These are phyloP conservation scores for Monosporozyma unispora DNA, from an alignment of 805 yeast genomes.

Conservation along the genomic window DNA sequence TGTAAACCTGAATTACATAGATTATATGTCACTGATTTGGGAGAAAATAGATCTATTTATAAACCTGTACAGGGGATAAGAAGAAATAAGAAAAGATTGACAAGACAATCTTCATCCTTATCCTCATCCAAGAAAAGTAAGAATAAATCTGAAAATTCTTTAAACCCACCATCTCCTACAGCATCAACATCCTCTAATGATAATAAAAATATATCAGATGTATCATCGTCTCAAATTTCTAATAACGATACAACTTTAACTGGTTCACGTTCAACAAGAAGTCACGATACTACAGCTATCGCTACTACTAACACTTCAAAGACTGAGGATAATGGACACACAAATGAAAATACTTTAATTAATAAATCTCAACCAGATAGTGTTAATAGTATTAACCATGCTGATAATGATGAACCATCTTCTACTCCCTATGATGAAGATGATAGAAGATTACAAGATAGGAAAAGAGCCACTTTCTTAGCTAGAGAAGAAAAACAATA, in stretches of 20 bases:
- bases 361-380: not conserved
- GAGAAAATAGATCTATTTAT: conserved; percentile 22
- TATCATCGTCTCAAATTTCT: conserved; percentile 1
- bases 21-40: conserved; percentile 20
- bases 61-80: conserved; percentile 36
- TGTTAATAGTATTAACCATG: not conserved
- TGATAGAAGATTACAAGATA: conserved; percentile 22
- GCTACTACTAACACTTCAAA: conserved; percentile 2
- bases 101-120: not conserved
- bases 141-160: not conserved
- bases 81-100: conserved; percentile 25
- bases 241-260: not conserved
- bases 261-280: not conserved
- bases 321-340: not conserved
- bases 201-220: conserved; percentile 1
- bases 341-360: not conserved
- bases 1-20: conserved; percentile 80
- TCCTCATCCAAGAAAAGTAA: not conserved
- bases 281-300: conserved; percentile 2
- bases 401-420: not conserved
- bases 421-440: conserved; percentile 15
- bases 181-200: not conserved
- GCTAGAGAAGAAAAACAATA: conserved; percentile 39
- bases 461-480: conserved; percentile 32
- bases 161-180: not conserved